Conservation (phyloP, 495 filamentous ascomycete species). For the Pseudomonodictys pantanalensis region DNA sequence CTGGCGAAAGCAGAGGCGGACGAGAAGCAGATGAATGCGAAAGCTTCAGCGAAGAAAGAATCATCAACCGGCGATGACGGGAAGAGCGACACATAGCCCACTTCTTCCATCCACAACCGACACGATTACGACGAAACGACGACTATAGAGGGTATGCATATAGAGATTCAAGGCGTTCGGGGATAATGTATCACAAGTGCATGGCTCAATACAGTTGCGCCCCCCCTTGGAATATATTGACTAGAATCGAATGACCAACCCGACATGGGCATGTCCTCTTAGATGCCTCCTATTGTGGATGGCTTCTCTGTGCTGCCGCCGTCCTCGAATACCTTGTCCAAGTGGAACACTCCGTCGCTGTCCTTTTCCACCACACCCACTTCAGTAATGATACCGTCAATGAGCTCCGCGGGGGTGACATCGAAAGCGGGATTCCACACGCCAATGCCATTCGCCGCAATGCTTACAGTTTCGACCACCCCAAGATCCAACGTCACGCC, state of each 20-base stretch:
- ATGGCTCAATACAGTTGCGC: too few species aligned
- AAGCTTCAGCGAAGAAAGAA: background rate
- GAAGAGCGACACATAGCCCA: background rate
- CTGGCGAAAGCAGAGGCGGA: conserved; percentile 49
- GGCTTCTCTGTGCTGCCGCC: conserved; percentile 26
- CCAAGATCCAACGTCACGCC: conserved; percentile 47
- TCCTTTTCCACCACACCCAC: conserved; percentile 80
- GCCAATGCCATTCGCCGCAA: conserved; percentile 73
- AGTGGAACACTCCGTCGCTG: conserved; percentile 69
- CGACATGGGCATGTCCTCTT: too few species aligned
- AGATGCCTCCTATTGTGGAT: conserved; percentile 36
- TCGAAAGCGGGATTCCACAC: conserved; percentile 98
- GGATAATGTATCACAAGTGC: background rate
- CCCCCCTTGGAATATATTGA: too few species aligned
- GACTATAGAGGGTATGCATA: background rate
- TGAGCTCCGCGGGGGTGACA: conserved; percentile 79
- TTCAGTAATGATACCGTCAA: conserved; percentile 94
- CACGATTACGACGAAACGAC: background rate
- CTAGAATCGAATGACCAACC: too few species aligned
- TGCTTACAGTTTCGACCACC: conserved; percentile 65
- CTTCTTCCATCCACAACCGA: background rate
- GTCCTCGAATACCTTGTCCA: conserved; percentile 53
- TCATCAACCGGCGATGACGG: conserved; percentile 1
- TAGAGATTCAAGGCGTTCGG: background rate
- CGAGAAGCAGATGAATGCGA: conserved; percentile 7